Conservation (phyloP, 2,329 filamentous ascomycete genomes). For the Cercospora sp. region DNA sequence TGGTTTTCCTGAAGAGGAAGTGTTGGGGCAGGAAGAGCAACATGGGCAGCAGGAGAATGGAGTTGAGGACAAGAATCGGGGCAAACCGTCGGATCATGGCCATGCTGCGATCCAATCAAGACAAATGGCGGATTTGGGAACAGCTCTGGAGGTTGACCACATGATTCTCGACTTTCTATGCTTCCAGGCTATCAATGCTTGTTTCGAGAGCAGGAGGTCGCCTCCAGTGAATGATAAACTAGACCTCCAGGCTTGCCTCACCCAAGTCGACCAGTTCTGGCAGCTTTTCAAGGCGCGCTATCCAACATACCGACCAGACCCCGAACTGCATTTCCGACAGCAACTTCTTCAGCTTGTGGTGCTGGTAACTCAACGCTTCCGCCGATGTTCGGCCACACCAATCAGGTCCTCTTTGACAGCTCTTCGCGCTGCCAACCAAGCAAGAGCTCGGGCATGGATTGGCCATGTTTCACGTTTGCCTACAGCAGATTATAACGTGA, state of each 20-base stretch:
- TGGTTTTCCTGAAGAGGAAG: neutral
- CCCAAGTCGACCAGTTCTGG: slow-evolving; percentile 45
- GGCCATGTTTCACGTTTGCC: slow-evolving; percentile 26
- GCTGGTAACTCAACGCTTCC: slow-evolving; percentile 48
- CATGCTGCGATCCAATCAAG: slow-evolving; percentile 20
- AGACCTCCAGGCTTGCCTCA: slow-evolving; percentile 21
- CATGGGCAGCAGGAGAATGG: neutral
- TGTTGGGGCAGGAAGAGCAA: neutral
- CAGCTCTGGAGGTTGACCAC: slow-evolving; percentile 52
- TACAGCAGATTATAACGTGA: slow-evolving; percentile 13
- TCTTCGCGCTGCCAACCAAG: slow-evolving; percentile 42
- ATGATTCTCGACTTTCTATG: slow-evolving; percentile 60
- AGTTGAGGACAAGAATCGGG: slow-evolving; percentile 17
- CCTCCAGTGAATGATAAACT: neutral
- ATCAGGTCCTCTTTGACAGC: slow-evolving; percentile 39
- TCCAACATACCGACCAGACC: slow-evolving; percentile 38
- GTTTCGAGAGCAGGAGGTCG: slow-evolving; percentile 40
- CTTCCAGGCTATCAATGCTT: slow-evolving; percentile 48
- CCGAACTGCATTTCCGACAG: slow-evolving; percentile 51
- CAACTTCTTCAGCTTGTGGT: slow-evolving; percentile 51
- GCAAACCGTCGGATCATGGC: slow-evolving; percentile 12
- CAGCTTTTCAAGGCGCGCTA: slow-evolving; percentile 47
- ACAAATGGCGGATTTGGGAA: slow-evolving; percentile 36
- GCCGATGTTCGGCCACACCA: slow-evolving; percentile 43
- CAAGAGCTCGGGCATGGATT: slow-evolving; percentile 38